These are phyloP conservation scores for Hysterangium stoloniferum DNA, from an alignment of 768 basidiomycete species.

Conservation along the genomic window DNA sequence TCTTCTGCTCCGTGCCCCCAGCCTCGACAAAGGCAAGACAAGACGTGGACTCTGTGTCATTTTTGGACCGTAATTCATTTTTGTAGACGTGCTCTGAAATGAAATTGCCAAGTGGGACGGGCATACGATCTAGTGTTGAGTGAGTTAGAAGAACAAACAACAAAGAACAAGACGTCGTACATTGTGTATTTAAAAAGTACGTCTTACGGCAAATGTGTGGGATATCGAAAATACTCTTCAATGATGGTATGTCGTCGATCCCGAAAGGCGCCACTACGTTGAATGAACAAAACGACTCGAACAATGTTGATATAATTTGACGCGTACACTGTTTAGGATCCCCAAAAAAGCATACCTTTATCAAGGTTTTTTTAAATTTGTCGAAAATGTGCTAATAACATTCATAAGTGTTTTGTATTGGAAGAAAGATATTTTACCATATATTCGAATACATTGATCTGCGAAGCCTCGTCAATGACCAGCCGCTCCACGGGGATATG, in stretches of 20 bases:
- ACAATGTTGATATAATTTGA: neutral
- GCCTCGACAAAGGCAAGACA: conserved; percentile 62
- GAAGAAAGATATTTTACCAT: conserved; percentile 26
- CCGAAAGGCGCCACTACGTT: conserved; percentile 77
- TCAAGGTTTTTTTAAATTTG: conserved; percentile 28
- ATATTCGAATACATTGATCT: conserved; percentile 41
- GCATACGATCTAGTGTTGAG: conserved; percentile 71
- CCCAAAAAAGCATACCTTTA: conserved; percentile 45
- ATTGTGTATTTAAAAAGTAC: conserved; percentile 65
- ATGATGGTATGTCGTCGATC: conserved; percentile 52
- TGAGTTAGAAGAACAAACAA: conserved; percentile 7
- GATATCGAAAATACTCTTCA: conserved; percentile 77
- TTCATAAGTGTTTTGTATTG: neutral
- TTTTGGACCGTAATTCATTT: conserved; percentile 45
- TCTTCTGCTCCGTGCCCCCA: conserved; percentile 29
- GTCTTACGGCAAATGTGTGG: conserved; percentile 41
- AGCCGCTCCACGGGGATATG: conserved; percentile 37
- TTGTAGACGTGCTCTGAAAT: conserved; percentile 66
- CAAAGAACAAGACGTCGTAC: conserved; percentile 32
- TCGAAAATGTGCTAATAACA: conserved; percentile 35
- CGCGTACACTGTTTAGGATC: conserved; percentile 45
- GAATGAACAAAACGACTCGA: neutral
- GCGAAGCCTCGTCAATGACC: conserved; percentile 47
- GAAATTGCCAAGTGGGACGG: conserved; percentile 65
- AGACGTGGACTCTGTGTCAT: conserved; percentile 33